Evolutionary conservation across 1,284 basidiomycete species (phyloP), one percentile per base, ranked within the genome.

Genomic region (Fomitopsis betulina): DNA sequence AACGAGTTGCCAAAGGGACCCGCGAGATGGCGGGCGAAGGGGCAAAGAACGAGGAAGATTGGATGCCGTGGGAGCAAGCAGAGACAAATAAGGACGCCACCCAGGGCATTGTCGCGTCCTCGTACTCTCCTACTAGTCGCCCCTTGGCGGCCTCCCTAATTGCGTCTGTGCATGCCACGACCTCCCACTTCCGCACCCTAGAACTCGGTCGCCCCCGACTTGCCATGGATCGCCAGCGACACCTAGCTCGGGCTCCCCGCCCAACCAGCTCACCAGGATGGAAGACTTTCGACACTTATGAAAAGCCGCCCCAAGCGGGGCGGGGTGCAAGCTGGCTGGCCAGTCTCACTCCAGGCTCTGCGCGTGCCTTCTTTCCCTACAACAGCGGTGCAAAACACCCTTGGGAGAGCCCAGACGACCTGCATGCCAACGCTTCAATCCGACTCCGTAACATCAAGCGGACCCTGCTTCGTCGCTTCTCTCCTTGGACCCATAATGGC

Each of bases 251-350:
- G 55, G 32, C 27, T 23, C 55, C 30, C 50, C 32, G n/a, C 38
- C 55, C 25, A 15, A 37, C 13, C 39, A 21, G 42, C n/a, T 25
- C 56, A n/a, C 37, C 55, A 27, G 49, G 47, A 21, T 57, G 56
- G 56, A 53, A 35, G 51, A 49, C 56, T 2, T 62, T 54, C 51
- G 62, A 65, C 49, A 52, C 58, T 35, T 45, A 49, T 25, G 63
- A 65, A 60, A 62, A 61, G 51, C 43, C 51, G 47, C 43, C 51
- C 40, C 58, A 56, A 47, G 58, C 56, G 57, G 42, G 61, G 9
- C 54, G 60, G 21, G 54, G 54, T 54, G 56, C 58, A 23, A 64
- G 59, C 63, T 67, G 66, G 66, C 66, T 67, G 60, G 66, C 66
- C 60, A 62, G 61, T 45, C 53, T 67, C 25, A 40, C 35, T 50